Conservation (phyloP, 768 basidiomycete genomes). For the Boletales sp. region DNA sequence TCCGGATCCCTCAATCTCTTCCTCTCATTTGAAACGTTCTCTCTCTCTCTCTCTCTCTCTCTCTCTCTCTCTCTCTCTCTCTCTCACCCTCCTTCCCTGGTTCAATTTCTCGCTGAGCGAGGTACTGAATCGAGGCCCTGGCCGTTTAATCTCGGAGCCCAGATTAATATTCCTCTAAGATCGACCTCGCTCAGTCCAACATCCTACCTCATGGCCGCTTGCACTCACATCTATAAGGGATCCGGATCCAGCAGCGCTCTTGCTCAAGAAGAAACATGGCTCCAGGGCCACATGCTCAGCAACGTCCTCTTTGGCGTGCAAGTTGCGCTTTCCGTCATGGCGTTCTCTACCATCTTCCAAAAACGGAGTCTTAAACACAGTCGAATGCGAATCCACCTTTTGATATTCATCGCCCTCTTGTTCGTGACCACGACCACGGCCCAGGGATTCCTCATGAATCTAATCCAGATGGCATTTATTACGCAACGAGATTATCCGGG, state of each 20-base stretch:
- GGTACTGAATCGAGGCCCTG: too few species aligned
- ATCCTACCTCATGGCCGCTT: too few species aligned
- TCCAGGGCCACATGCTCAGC: conserved; percentile 10
- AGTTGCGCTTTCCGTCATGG: conserved; percentile 1
- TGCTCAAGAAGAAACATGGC: conserved; percentile 8
- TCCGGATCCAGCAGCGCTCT: too few species aligned
- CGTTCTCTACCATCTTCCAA: conserved; percentile 1
- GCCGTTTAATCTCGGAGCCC: neutral
- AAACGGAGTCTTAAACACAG: neutral
- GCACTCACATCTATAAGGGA: too few species aligned
- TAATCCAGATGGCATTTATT: conserved; percentile 29
- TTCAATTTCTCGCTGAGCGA: too few species aligned
- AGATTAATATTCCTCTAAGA: neutral
- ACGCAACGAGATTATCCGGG: conserved; percentile 31
- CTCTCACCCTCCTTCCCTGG: neutral
- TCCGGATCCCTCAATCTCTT: neutral
- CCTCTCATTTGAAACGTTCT: neutral
- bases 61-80: neutral
- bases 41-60: neutral
- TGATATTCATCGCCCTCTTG: conserved; percentile 4
- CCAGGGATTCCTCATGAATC: conserved; percentile 13
- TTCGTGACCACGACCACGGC: conserved; percentile 15
- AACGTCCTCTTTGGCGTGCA: conserved; percentile 11
- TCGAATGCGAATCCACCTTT: neutral
- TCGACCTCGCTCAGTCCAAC: neutral